Conservation (phyloP, 73 alveolate genomes). For the Durusdinium trenchii region DNA sequence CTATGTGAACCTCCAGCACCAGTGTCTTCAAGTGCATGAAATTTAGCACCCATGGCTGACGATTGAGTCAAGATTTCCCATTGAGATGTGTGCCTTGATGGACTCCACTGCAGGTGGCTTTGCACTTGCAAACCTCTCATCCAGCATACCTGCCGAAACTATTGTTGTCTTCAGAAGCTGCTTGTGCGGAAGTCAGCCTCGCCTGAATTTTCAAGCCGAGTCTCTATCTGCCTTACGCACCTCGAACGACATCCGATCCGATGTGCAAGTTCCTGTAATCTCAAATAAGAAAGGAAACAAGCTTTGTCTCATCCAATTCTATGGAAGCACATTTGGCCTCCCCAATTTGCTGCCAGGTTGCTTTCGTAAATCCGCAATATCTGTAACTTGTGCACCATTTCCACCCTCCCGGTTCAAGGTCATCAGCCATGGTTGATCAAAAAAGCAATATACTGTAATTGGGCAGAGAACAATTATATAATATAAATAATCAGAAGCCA, state of each 20-base stretch:
- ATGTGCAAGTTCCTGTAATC: too few relatives aligned
- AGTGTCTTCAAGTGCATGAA: background rate
- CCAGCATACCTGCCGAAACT: background rate
- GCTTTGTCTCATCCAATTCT: too few relatives aligned
- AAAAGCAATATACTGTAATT: too few relatives aligned
- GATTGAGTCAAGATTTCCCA: background rate
- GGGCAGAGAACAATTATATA: too few relatives aligned
- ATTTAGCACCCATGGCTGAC: background rate
- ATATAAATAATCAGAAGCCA: too few relatives aligned
- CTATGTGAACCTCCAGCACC: constrained; percentile 32
- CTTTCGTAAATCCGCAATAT: constrained; percentile 83
- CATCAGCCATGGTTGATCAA: too few relatives aligned
- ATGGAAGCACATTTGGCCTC: background rate
- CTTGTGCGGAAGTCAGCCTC: background rate
- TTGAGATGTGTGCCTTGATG: constrained; percentile 1
- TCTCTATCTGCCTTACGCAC: constrained; percentile 40
- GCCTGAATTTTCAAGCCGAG: constrained; percentile 55
- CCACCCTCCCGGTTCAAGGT: constrained; percentile 86
- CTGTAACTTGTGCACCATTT: constrained; percentile 80
- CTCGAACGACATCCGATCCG: background rate
- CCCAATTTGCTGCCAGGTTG: background rate
- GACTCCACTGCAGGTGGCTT: constrained; percentile 36
- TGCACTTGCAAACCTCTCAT: background rate
- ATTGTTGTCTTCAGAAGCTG: background rate
- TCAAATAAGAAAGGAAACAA: too few relatives aligned